A percentile compares a stretch with the other conserved stretches of the same genome.
phyloP scores from a whole-genome alignment of 1,284 basidiomycete species.

The Irpex sp. region DNA sequence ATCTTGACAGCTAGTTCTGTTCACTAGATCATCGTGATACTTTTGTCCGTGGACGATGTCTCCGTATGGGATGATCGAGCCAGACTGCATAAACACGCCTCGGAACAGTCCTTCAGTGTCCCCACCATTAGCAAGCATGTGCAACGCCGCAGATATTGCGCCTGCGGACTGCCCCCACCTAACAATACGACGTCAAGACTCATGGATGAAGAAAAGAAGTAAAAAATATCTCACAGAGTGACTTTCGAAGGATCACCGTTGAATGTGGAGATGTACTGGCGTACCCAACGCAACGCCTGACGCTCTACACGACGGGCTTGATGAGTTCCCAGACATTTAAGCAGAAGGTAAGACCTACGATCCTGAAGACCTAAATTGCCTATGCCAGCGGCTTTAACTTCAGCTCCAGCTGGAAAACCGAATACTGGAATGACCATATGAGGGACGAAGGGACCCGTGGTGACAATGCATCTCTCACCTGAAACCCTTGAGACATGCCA shows the following conservation, averaged over 20 bases:
- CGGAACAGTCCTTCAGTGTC: conserved; percentile 37
- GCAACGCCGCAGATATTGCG: conserved; percentile 35
- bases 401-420: conserved; percentile 43
- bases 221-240: conserved; percentile 29
- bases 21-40: conserved; percentile 38
- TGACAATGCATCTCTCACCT: not conserved
- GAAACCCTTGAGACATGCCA: not conserved
- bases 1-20: conserved; percentile 33
- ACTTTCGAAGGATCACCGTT: conserved; percentile 47
- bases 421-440: conserved; percentile 26
- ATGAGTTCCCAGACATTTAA: no score
- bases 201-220: not conserved
- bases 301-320: no score
- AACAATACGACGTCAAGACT: not conserved
- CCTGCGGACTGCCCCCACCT: conserved; percentile 51
- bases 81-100: conserved; percentile 41
- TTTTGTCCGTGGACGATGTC: conserved; percentile 34
- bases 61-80: conserved; percentile 35
- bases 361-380: conserved; percentile 46
- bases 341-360: no score
- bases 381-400: conserved; percentile 40
- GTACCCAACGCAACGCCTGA: conserved; percentile 47
- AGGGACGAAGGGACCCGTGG: not conserved
- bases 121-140: conserved; percentile 36
- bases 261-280: conserved; percentile 47